These are phyloP conservation scores for Pseudodiploospora longispora DNA, from an alignment of 2,329 filamentous ascomycete species.

Conservation along the genomic window DNA sequence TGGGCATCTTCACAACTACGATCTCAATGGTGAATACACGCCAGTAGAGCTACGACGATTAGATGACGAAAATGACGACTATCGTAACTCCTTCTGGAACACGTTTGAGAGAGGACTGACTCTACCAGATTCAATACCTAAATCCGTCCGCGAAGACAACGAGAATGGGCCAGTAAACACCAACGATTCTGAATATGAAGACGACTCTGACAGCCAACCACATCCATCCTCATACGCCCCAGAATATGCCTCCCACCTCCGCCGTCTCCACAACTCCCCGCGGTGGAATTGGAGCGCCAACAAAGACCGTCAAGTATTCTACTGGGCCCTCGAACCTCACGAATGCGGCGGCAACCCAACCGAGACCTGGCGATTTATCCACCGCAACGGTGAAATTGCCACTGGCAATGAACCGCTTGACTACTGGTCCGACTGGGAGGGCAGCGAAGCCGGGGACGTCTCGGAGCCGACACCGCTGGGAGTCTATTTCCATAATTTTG, in stretches of 20 bases:
- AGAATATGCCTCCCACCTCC: background rate
- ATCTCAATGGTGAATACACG: too few species aligned
- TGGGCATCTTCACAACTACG: background rate
- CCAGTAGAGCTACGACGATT: too few species aligned
- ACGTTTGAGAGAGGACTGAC: too few species aligned
- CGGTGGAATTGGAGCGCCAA: background rate
- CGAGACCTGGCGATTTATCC: background rate
- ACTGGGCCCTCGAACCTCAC: background rate
- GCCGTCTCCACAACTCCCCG: background rate
- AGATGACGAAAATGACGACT: too few species aligned
- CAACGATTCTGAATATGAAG: too few species aligned
- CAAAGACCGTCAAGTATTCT: background rate
- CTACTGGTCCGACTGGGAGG: background rate
- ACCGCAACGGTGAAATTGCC: background rate
- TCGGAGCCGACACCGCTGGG: background rate
- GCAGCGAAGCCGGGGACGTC: background rate
- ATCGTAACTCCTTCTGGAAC: too few species aligned
- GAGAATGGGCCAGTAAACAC: too few species aligned
- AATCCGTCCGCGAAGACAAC: too few species aligned
- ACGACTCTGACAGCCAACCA: too few species aligned
- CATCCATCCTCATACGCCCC: too few species aligned
- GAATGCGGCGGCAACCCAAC: background rate
- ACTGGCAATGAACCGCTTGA: background rate
- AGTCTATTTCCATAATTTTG: too few species aligned
- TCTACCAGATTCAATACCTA: too few species aligned